phyloP scores from a whole-genome alignment of 2,329 filamentous ascomycete genomes.

The Diaporthe eres region DNA sequence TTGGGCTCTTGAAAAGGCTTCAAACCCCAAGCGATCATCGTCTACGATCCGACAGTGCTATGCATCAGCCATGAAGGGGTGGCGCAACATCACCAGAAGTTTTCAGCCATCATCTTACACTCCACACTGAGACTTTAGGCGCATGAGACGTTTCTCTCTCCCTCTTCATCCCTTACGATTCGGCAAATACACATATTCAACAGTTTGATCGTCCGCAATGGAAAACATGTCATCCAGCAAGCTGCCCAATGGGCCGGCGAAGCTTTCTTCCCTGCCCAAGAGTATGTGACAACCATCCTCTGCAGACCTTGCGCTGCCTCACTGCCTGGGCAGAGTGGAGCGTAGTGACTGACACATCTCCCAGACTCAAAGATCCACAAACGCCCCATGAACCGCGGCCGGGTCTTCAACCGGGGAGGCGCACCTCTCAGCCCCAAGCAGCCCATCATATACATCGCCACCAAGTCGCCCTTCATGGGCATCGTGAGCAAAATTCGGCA shows the following conservation, averaged over 20 bases:
- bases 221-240: not conserved
- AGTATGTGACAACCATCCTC: constrained; percentile 42
- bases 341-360: constrained; percentile 41
- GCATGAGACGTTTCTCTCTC: not conserved
- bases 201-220: not conserved
- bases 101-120: not conserved
- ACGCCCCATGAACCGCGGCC: constrained; percentile 60
- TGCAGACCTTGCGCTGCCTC: not conserved
- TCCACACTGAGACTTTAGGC: not conserved
- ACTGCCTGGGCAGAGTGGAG: not conserved
- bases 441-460: constrained; percentile 73
- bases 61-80: constrained; percentile 24
- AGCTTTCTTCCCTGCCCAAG: constrained; percentile 54
- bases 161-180: not conserved
- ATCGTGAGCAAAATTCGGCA: constrained; percentile 75
- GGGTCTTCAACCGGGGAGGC: constrained; percentile 45
- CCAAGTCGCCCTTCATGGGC: constrained; percentile 77
- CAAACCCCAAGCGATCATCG: not conserved
- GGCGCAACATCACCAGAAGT: constrained; percentile 3
- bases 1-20: not conserved
- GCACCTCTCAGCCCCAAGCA: constrained; percentile 41
- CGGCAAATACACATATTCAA: not conserved
- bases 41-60: not conserved
- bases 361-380: constrained; percentile 65
- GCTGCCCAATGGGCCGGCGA: constrained; percentile 47